Base-by-base conservation (phyloP, 306 rosid genomes). In the Erythrophleum fordii region DNA sequence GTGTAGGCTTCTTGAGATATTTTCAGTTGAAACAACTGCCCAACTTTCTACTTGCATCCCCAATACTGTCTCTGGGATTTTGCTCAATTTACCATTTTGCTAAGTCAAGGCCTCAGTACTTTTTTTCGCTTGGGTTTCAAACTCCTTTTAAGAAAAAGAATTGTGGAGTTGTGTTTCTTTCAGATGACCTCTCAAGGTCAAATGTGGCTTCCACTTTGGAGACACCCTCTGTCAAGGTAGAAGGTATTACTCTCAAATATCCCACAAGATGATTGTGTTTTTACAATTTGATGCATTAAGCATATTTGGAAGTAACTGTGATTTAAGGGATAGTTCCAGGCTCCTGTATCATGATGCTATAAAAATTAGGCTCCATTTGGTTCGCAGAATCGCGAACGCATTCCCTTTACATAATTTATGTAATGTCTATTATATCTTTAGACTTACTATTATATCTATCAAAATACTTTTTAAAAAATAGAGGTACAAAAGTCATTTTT, bases 11-110 rank as follows among this genome's bases (percentile, higher is more conserved):
- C 93, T 86, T 91, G 91, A 91, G 74, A 83, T 90, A 90, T 78
- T 95, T 93, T 83, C 98, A 81, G 85, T 78, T 95, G 71, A 89
- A 93, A 77, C 98, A 89, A 86, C 77, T 95, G 87, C 99, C 96
- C 25, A 95, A 95, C 85, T 95, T 95, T 81, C 92, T 93, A 69
- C 91, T 95, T 49, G 97, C 98, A 56, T 90, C 91, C 11, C 99
- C 99, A 3, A 86, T 91, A 69, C 83, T 93, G 72, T 90, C 97
- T 78, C 76, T 95, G 85, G 88, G 92, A 44, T 67, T 93, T 77
- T 93, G 81, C 84, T 88, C 99, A 41, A 31, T 95, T 55, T 84
- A 90, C 77, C 87, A 90, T 77, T 91, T 89, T 45, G 97, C 93
- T 18, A 93, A 89, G 87, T 93, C 92, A n/a, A 86, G 87, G 82